A percentile compares a stretch with the other conserved stretches of the same genome.
phyloP scores from a whole-genome alignment of 257 asterid species.

The Petunia secreta region DNA sequence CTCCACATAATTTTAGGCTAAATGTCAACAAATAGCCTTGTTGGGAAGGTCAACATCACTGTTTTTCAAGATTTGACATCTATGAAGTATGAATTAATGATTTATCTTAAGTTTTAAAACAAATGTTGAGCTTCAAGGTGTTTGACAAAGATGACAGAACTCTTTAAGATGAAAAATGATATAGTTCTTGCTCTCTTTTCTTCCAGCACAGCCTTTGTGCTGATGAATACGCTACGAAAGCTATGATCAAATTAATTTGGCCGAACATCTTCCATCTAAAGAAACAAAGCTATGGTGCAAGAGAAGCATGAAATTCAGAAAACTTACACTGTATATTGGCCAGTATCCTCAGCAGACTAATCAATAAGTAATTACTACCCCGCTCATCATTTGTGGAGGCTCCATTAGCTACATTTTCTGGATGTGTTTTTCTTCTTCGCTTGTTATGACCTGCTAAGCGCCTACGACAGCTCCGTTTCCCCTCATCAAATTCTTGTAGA shows the following conservation, averaged over 20 bases:
- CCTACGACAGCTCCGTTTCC: constrained; percentile 95
- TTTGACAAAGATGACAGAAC: background rate
- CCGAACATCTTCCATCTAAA: constrained; percentile 1
- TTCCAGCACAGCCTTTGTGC: too few relatives aligned
- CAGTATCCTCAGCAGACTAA: constrained; percentile 87
- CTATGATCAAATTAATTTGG: background rate
- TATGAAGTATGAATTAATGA: background rate
- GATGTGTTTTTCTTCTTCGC: constrained; percentile 93
- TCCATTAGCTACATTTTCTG: constrained; percentile 62
- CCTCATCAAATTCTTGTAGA: constrained; percentile 92
- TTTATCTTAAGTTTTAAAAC: too few relatives aligned
- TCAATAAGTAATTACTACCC: constrained; percentile 67
- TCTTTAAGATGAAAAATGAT: background rate
- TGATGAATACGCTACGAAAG: background rate
- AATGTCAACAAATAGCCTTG: background rate
- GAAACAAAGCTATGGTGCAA: background rate
- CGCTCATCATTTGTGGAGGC: constrained; percentile 56
- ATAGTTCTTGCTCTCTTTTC: too few relatives aligned
- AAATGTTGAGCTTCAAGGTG: background rate
- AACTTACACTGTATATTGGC: constrained; percentile 78
- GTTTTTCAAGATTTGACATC: background rate
- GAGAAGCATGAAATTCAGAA: constrained; percentile 18
- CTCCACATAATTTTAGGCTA: background rate
- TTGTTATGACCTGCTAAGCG: constrained; percentile 96
- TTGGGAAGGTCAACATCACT: background rate